phyloP scores from a whole-genome alignment of 352 stramenopile species.

The Phytophthora multivora region DNA sequence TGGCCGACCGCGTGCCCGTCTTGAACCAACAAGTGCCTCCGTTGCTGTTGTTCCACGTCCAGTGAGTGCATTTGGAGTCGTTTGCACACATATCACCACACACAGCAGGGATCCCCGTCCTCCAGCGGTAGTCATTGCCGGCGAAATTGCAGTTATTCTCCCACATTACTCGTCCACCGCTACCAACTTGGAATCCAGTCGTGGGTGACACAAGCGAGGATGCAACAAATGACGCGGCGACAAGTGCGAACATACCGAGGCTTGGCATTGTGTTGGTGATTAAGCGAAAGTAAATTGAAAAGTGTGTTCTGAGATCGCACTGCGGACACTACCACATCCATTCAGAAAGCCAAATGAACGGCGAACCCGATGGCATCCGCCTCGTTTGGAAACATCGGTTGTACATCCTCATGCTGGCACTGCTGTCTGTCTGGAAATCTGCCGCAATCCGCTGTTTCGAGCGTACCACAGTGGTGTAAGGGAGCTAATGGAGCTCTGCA shows the following conservation, averaged over 20 bases:
- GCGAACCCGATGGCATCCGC: constrained; percentile 9
- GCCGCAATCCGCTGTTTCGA: neutral
- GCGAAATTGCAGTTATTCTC: constrained; percentile 44
- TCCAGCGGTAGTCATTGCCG: constrained; percentile 35
- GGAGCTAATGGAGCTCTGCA: constrained; percentile 9
- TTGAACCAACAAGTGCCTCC: constrained; percentile 53
- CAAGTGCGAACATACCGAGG: constrained; percentile 7
- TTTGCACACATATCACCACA: constrained; percentile 42
- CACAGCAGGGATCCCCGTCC: constrained; percentile 29
- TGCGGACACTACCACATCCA: neutral
- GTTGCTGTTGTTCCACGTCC: constrained; percentile 43
- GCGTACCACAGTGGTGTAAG: neutral
- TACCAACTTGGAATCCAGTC: constrained; percentile 27
- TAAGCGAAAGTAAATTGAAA: constrained; percentile 11
- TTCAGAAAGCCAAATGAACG: constrained; percentile 6
- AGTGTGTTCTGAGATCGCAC: constrained; percentile 8
- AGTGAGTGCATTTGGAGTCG: constrained; percentile 44
- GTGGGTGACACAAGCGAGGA: constrained; percentile 8
- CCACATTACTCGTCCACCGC: constrained; percentile 41
- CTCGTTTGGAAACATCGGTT: constrained; percentile 20
- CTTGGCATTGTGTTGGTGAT: constrained; percentile 19
- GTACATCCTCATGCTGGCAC: constrained; percentile 12
- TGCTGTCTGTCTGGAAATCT: constrained; percentile 1
- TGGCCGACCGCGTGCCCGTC: constrained; percentile 17
- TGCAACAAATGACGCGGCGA: constrained; percentile 8